Evolutionary conservation across 805 yeast species (phyloP).

Genomic region (Kazachstania viticola): DNA sequence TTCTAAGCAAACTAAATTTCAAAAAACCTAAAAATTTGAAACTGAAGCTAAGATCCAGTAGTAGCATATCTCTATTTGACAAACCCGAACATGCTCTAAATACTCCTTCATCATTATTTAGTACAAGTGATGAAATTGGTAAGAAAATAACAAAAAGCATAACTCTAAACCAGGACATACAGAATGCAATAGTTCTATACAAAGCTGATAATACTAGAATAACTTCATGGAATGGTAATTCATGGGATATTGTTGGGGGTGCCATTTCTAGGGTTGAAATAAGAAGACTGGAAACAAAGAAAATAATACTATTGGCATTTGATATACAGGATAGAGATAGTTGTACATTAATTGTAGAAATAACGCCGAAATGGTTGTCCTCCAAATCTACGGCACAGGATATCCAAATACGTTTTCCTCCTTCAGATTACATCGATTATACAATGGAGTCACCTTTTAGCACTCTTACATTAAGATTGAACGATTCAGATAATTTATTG

Average conservation of each 20-base stretch:
- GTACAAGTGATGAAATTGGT: no score
- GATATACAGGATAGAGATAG: constrained; percentile 4
- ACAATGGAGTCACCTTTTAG: constrained; percentile 4
- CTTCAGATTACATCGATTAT: constrained; percentile 6
- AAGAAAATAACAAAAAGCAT: no score
- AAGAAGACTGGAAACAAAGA: constrained; percentile 2
- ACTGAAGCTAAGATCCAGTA: not conserved
- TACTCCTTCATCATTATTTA: no score
- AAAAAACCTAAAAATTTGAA: no score
- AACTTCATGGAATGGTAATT: constrained; percentile 16
- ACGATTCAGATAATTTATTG: constrained; percentile 11
- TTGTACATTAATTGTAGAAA: constrained; percentile 9
- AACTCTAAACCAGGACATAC: no score
- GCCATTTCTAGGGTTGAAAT: constrained; percentile 5
- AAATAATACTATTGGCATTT: constrained; percentile 6
- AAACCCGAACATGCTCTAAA: no score
- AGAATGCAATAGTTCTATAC: constrained; percentile 5
- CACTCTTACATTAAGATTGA: constrained; percentile 17
- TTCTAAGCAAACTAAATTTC: no score
- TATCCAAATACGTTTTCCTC: constrained; percentile 17
- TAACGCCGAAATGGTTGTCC: constrained; percentile 14
- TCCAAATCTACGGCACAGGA: constrained; percentile 23
- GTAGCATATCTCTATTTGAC: no score
- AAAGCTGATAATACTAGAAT: constrained; percentile 10
- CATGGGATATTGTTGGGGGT: constrained; percentile 14